Evolutionary conservation across 352 stramenopile species (phyloP).

Genomic region (Globisporangium acanthophoron): DNA sequence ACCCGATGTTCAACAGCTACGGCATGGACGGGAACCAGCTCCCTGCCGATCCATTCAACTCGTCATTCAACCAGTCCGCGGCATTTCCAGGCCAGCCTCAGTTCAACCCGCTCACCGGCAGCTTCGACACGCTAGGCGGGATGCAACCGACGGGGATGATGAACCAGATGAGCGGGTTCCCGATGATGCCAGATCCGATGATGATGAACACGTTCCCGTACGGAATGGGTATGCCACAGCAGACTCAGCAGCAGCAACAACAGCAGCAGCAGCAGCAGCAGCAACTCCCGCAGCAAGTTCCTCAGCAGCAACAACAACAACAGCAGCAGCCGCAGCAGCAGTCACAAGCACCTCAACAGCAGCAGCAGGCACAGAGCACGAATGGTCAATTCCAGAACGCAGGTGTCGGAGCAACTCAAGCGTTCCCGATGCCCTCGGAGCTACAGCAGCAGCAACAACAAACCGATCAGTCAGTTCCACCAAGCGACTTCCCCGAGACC

Average conservation of each 20-base stretch:
- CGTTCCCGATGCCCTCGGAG: neutral
- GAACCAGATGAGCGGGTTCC: constrained; percentile 46
- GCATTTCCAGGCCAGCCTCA: constrained; percentile 26
- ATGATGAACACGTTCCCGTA: constrained; percentile 40
- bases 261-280: constrained; percentile 14
- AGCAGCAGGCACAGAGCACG: neutral
- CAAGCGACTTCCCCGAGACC: constrained; percentile 18
- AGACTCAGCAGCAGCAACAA: constrained; percentile 20
- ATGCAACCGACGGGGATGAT: constrained; percentile 50
- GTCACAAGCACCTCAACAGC: constrained; percentile 16
- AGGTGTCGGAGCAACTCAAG: constrained; percentile 1
- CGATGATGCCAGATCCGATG: constrained; percentile 35
- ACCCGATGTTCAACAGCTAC: constrained; percentile 21
- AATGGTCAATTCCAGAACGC: constrained; percentile 12
- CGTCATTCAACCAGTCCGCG: constrained; percentile 27
- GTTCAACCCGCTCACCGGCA: constrained; percentile 13
- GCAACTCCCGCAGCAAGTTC: no score
- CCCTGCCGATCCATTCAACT: constrained; percentile 62
- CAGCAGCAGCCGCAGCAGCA: constrained; percentile 16
- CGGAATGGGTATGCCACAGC: constrained; percentile 22
- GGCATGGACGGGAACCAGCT: constrained; percentile 34
- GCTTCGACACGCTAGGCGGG: constrained; percentile 23
- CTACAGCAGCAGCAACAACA: constrained; percentile 17
- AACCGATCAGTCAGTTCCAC: constrained; percentile 5
- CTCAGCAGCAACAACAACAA: constrained; percentile 18